These are phyloP conservation scores for Aureobasidium sp. DNA, from an alignment of 2,329 filamentous ascomycete genomes.

Conservation along the genomic window DNA sequence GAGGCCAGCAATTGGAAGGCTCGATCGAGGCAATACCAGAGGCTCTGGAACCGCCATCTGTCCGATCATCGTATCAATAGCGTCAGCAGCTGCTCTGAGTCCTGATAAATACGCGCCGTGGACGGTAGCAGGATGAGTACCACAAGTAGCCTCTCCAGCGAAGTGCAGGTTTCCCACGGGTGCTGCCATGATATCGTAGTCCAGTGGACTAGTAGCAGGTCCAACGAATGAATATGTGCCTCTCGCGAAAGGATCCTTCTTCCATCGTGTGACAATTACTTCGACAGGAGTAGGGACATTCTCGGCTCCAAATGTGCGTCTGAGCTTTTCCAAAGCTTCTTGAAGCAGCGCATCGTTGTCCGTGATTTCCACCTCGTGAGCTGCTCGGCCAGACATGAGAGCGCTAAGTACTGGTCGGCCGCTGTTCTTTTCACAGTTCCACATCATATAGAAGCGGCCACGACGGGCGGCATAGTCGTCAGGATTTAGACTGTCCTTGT, in stretches of 20 bases:
- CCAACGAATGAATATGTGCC: slow-evolving; percentile 95
- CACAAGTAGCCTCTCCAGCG: slow-evolving; percentile 92
- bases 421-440: slow-evolving; percentile 85
- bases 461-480: slow-evolving; percentile 69
- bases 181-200: slow-evolving; percentile 87
- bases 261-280: slow-evolving; percentile 87
- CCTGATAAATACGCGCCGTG: slow-evolving; percentile 95
- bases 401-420: slow-evolving; percentile 80
- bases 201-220: slow-evolving; percentile 68
- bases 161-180: slow-evolving; percentile 84
- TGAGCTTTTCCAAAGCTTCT: slow-evolving; percentile 72
- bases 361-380: slow-evolving; percentile 73
- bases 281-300: slow-evolving; percentile 71
- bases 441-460: slow-evolving; percentile 96
- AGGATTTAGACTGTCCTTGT: slow-evolving; percentile 63
- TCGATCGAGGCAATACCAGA: slow-evolving; percentile 57
- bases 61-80: slow-evolving; percentile 71
- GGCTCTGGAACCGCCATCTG: slow-evolving; percentile 69
- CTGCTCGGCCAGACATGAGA: slow-evolving; percentile 92
- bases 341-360: slow-evolving; percentile 66
- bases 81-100: slow-evolving; percentile 76
- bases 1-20: slow-evolving; percentile 30
- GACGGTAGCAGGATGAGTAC: slow-evolving; percentile 91
- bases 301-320: slow-evolving; percentile 57
- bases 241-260: slow-evolving; percentile 78